Percentiles rank a stretch among this genome's conserved stretches.
Conservation (phyloP, 2,329 filamentous ascomycete species). For the Fusarium lyarnte region DNA sequence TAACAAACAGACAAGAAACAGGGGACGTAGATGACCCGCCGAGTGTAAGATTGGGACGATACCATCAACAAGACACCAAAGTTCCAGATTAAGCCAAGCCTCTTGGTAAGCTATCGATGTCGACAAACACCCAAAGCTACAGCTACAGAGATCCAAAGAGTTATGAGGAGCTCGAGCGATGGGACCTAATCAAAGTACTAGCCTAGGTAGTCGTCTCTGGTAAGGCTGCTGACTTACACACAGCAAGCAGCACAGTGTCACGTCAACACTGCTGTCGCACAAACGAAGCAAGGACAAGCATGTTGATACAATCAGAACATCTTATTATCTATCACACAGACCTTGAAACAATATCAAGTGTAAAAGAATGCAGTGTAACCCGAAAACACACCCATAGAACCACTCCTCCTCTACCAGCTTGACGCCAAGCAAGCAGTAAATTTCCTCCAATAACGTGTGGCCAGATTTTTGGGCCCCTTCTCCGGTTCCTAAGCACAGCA, state of each 20-base stretch:
- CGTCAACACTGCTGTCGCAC: background rate
- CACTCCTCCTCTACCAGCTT: background rate
- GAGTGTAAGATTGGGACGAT: background rate
- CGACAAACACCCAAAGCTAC: background rate
- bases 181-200: background rate
- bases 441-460: background rate
- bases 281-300: background rate
- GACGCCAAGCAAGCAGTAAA: background rate
- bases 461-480: too few relatives aligned
- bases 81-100: background rate
- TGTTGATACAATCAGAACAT: background rate
- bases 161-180: background rate
- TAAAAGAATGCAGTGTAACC: background rate
- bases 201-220: background rate
- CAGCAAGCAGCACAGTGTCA: background rate
- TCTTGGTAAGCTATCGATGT: background rate
- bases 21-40: background rate
- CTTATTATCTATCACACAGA: background rate
- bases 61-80: background rate
- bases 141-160: background rate
- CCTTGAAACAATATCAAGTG: background rate
- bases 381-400: background rate
- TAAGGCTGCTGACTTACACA: background rate
- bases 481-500: conserved; percentile 50
- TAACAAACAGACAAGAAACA: background rate